Evolutionary conservation across 2,329 filamentous ascomycete species (phyloP).

Genomic region (Mycosphaerella sp.): DNA sequence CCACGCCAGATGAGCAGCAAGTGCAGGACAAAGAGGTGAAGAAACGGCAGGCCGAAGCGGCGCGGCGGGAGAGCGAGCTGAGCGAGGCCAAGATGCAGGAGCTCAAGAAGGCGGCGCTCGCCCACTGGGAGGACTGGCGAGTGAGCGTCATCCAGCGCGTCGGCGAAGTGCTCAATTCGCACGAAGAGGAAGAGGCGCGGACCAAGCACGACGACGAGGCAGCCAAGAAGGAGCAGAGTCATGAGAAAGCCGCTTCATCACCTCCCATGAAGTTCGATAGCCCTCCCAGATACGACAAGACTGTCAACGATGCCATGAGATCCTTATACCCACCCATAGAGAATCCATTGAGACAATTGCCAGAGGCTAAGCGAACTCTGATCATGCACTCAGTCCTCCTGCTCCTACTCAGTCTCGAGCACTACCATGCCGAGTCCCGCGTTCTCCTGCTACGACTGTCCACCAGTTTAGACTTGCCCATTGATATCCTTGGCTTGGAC

Average conservation of each 20-base stretch:
- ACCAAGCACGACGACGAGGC: conserved; percentile 20
- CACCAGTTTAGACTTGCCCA: conserved; percentile 32
- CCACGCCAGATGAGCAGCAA: conserved; percentile 7
- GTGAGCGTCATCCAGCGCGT: conserved; percentile 62
- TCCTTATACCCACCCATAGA: conserved; percentile 36
- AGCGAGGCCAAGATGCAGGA: conserved; percentile 51
- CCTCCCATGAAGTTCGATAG: conserved; percentile 23
- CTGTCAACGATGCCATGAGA: conserved; percentile 28
- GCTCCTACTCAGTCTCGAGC: conserved; percentile 37
- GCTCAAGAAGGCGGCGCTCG: conserved; percentile 62
- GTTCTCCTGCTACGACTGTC: conserved; percentile 34
- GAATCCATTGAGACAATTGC: conserved; percentile 34
- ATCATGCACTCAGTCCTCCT: conserved; percentile 36
- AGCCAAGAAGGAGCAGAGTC: not conserved
- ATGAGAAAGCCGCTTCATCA: conserved; percentile 6
- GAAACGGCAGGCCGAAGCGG: conserved; percentile 31
- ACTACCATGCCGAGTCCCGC: conserved; percentile 36
- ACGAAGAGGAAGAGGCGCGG: conserved; percentile 30
- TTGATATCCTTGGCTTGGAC: conserved; percentile 31
- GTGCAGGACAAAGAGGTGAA: conserved; percentile 17
- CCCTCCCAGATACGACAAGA: conserved; percentile 27
- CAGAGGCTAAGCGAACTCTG: conserved; percentile 33
- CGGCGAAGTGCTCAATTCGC: conserved; percentile 54
- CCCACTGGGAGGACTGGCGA: conserved; percentile 77
- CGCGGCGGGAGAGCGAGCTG: conserved; percentile 45